Percentiles rank a stretch among this genome's conserved stretches.
Evolutionary conservation across 495 filamentous ascomycete genomes (phyloP).

Genomic region (Penicillium crystallinum): DNA sequence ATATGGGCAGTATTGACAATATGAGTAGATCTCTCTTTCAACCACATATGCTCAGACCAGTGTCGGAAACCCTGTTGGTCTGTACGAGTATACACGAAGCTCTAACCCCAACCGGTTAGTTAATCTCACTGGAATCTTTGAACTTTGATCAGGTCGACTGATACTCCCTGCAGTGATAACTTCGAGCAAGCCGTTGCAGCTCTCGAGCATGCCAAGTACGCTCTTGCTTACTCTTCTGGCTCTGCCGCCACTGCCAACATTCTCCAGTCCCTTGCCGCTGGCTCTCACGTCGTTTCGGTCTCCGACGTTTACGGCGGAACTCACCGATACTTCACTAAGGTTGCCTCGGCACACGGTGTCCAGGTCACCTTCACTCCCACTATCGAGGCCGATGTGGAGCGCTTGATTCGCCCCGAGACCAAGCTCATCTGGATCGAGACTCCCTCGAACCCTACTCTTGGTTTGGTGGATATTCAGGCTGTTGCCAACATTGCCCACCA

Average conservation of each 20-base stretch:
- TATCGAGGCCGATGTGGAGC: slow-evolving; percentile 80
- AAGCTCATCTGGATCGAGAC: slow-evolving; percentile 98
- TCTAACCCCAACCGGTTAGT: slow-evolving; percentile 81
- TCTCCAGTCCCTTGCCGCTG: slow-evolving; percentile 85
- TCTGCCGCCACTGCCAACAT: slow-evolving; percentile 91
- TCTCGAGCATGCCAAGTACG: slow-evolving; percentile 86
- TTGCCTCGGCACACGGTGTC: slow-evolving; percentile 90
- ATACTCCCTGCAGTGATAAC: slow-evolving; percentile 53
- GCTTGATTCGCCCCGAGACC: slow-evolving; percentile 81
- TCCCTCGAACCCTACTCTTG: slow-evolving; percentile 88
- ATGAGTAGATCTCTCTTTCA: slow-evolving; percentile 76
- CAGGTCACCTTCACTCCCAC: slow-evolving; percentile 87
- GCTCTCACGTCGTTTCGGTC: slow-evolving; percentile 91
- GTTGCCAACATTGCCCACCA: slow-evolving; percentile 78
- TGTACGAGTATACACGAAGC: slow-evolving; percentile 85
- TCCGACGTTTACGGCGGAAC: slow-evolving; percentile 98
- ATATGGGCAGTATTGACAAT: background rate
- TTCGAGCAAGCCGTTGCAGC: slow-evolving; percentile 89
- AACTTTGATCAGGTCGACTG: background rate
- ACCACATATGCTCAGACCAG: slow-evolving; percentile 87
- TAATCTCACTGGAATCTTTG: background rate
- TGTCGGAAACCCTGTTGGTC: slow-evolving; percentile 79
- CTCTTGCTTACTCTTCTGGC: slow-evolving; percentile 91
- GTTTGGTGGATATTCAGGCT: slow-evolving; percentile 83
- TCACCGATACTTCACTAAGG: slow-evolving; percentile 98